These are phyloP conservation scores for Thraustotheca clavata DNA, from an alignment of 352 stramenopile species.

Conservation along the genomic window DNA sequence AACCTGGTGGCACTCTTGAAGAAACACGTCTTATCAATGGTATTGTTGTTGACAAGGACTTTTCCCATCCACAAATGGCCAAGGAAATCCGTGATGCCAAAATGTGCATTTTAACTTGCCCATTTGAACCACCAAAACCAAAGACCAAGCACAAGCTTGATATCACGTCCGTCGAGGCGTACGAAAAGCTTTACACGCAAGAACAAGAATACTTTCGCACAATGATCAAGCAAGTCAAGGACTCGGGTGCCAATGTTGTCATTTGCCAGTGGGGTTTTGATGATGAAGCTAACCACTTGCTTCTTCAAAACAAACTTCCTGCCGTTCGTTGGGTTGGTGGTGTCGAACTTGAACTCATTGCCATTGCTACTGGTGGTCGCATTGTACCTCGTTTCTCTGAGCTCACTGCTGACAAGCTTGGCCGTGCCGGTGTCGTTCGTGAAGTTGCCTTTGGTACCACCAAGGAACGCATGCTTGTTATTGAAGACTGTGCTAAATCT, in stretches of 20 bases:
- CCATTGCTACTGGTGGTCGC: constrained; percentile 96
- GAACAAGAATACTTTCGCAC: constrained; percentile 99
- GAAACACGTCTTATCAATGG: constrained; percentile 98
- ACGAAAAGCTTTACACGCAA: constrained; percentile 94
- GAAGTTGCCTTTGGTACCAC: constrained; percentile 98
- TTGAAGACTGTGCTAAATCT: constrained; percentile 97
- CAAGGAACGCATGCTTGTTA: constrained; percentile 97
- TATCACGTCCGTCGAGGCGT: constrained; percentile 97
- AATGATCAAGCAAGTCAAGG: constrained; percentile 99
- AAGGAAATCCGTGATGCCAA: constrained; percentile 97
- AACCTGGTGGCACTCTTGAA: constrained; percentile 94
- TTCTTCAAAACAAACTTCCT: constrained; percentile 96
- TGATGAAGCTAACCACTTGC: constrained; percentile 98
- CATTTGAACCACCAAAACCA: constrained; percentile 98
- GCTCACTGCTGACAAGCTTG: constrained; percentile 95
- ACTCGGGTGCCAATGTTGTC: constrained; percentile 96
- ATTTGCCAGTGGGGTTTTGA: constrained; percentile 99
- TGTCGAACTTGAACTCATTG: constrained; percentile 99
- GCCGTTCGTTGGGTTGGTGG: constrained; percentile 98
- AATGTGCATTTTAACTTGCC: constrained; percentile 98
- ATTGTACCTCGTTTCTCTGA: constrained; percentile 99
- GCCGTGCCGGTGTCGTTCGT: constrained; percentile 88
- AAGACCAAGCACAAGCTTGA: constrained; percentile 99
- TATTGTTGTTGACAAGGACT: constrained; percentile 99
- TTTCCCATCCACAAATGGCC: constrained; percentile 98